Percentiles rank a stretch among this genome's conserved stretches.
Evolutionary conservation across 2,329 filamentous ascomycete genomes (phyloP).

Genomic region (Monilinia vaccinii-corymbosi): DNA sequence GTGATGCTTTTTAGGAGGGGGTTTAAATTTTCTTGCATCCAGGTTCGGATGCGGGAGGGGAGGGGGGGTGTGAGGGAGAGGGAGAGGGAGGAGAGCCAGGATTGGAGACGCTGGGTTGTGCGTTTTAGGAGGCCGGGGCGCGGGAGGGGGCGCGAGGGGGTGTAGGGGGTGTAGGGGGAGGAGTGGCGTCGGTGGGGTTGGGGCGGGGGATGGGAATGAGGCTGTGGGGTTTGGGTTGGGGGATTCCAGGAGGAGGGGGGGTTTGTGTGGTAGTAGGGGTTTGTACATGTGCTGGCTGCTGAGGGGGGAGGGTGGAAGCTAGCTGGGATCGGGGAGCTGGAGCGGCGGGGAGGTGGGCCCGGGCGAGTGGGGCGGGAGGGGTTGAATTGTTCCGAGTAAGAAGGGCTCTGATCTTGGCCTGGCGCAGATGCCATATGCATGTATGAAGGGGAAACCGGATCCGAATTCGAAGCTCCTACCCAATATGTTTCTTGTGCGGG

Average conservation of each 20-base stretch:
- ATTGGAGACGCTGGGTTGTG: slow-evolving; percentile 16
- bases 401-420: background rate
- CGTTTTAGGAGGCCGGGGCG: slow-evolving; percentile 21
- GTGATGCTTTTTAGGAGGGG: too few species aligned
- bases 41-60: too few species aligned
- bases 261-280: background rate
- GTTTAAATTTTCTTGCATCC: slow-evolving; percentile 20
- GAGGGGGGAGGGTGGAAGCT: background rate
- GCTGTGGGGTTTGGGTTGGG: background rate
- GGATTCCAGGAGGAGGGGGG: background rate
- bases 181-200: background rate
- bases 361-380: background rate
- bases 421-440: background rate
- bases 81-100: slow-evolving; percentile 14
- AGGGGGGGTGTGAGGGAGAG: too few species aligned
- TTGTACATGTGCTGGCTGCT: slow-evolving; percentile 1
- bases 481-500: slow-evolving; percentile 16
- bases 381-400: background rate
- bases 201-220: background rate
- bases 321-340: background rate
- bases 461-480: slow-evolving; percentile 8
- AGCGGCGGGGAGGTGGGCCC: background rate
- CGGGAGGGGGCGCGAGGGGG: slow-evolving; percentile 19
- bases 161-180: slow-evolving; percentile 20
- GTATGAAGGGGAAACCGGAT: slow-evolving; percentile 7